phyloP scores from a whole-genome alignment of 495 filamentous ascomycete genomes.

The Daldinia decipiens region DNA sequence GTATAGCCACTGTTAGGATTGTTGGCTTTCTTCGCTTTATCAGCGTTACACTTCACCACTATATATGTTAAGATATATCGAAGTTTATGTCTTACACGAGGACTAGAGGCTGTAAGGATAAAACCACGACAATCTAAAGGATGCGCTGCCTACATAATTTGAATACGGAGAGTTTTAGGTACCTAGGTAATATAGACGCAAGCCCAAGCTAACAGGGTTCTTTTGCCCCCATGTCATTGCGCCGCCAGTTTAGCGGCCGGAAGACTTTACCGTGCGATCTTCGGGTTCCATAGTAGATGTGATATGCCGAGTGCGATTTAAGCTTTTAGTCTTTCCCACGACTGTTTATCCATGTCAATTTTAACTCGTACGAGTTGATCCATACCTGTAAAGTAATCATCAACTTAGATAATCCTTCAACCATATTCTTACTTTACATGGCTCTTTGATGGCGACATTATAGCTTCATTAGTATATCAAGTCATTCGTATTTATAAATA shows the following conservation, averaged over 20 bases:
- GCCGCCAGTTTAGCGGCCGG: background rate
- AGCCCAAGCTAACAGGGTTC: background rate
- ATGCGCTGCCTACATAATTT: conserved; percentile 17
- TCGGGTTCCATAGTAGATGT: background rate
- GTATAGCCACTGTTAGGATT: conserved; percentile 21
- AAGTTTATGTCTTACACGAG: background rate
- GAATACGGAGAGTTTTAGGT: conserved; percentile 10
- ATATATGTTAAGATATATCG: background rate
- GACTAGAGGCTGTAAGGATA: background rate
- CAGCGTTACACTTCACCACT: background rate
- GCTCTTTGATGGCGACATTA: background rate
- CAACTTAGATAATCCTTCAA: background rate
- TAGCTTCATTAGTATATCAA: background rate
- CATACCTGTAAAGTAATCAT: too few relatives aligned
- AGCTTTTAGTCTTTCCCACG: background rate
- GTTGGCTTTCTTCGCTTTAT: background rate
- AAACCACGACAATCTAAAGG: background rate
- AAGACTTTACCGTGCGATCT: background rate
- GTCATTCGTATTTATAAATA: background rate
- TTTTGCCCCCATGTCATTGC: background rate
- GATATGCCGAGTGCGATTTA: background rate
- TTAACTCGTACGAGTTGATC: background rate
- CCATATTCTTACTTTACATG: background rate
- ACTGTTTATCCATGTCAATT: background rate
- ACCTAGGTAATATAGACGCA: background rate